A percentile compares a stretch with the other conserved stretches of the same genome.
Conservation (phyloP, 345 rosid species). For the Lepidium didymum region DNA sequence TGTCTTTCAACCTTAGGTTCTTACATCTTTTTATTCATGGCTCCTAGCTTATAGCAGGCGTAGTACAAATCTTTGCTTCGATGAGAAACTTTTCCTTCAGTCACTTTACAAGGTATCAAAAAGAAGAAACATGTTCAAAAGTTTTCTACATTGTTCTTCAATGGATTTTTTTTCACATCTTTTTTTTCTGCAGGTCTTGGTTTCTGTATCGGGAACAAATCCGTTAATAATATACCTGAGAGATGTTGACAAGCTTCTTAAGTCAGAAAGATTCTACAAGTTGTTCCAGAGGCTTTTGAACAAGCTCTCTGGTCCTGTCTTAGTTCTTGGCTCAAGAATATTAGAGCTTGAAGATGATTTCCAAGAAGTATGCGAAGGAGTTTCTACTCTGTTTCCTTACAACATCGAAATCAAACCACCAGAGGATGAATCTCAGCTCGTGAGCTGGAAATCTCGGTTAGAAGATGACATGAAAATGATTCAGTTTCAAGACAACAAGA, state of each 20-base stretch:
- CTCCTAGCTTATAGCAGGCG: conserved; percentile 48
- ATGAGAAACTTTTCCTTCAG: conserved; percentile 68
- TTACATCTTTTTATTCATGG: conserved; percentile 2
- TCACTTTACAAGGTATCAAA: conserved; percentile 79
- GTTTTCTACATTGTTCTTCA: background rate
- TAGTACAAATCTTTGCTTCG: conserved; percentile 61
- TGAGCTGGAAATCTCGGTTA: conserved; percentile 70
- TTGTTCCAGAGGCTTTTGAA: conserved; percentile 56
- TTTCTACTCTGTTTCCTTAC: conserved; percentile 62
- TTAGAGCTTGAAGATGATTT: conserved; percentile 56
- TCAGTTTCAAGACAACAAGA: conserved; percentile 80
- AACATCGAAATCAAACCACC: conserved; percentile 69
- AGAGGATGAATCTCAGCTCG: conserved; percentile 65
- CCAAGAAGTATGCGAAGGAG: conserved; percentile 48
- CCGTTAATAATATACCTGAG: conserved; percentile 71
- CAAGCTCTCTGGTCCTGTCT: conserved; percentile 67
- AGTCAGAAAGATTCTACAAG: conserved; percentile 60
- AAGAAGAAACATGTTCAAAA: background rate
- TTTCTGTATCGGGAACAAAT: conserved; percentile 50
- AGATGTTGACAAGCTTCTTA: conserved; percentile 75
- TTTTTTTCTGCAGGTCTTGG: conserved; percentile 50
- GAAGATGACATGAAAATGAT: conserved; percentile 85
- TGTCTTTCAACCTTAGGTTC: background rate
- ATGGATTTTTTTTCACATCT: background rate
- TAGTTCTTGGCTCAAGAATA: conserved; percentile 77